Percentiles rank a stretch among this genome's conserved stretches.
phyloP scores from a whole-genome alignment of 306 rosid species.

The Quercus gilva region DNA sequence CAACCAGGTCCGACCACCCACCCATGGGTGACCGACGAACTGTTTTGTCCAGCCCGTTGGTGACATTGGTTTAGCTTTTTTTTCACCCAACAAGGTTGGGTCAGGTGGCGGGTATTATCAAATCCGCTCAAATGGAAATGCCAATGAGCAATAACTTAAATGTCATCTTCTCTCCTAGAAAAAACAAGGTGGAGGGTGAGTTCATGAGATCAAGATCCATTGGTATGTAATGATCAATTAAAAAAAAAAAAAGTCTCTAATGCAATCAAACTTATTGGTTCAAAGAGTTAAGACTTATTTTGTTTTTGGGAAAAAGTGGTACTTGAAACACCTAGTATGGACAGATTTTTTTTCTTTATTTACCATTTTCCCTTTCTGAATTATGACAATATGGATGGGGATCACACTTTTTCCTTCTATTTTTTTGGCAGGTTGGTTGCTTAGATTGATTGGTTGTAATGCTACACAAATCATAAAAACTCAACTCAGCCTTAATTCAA shows the following conservation, averaged over 20 bases:
- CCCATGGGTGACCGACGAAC: no score
- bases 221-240: no score
- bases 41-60: no score
- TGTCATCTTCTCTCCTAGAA: no score
- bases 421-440: not conserved
- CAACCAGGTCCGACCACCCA: no score
- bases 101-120: no score
- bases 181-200: no score
- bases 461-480: not conserved
- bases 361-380: not conserved
- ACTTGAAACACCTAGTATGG: not conserved
- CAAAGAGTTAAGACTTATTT: not conserved
- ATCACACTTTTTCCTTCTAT: not conserved
- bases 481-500: not conserved
- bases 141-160: no score
- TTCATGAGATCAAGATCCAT: no score
- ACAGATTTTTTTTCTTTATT: not conserved
- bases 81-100: no score
- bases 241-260: not conserved
- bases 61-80: no score
- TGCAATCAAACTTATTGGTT: not conserved
- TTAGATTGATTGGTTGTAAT: not conserved
- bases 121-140: not conserved
- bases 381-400: not conserved
- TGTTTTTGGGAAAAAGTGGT: not conserved